These are phyloP conservation scores for Solanum infundibuliforme DNA, from an alignment of 257 asterid genomes.

Conservation along the genomic window DNA sequence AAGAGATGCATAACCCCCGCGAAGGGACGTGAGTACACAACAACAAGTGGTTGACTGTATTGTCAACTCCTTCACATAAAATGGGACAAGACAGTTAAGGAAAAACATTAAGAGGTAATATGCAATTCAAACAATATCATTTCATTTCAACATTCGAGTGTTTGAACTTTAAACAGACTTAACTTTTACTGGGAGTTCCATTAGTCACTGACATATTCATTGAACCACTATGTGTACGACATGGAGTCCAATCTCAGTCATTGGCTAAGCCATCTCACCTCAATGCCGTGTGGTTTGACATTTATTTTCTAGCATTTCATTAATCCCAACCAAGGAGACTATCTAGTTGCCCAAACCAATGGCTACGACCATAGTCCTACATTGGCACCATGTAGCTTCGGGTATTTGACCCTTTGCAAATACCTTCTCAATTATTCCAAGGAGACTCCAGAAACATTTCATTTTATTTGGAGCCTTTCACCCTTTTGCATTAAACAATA, in stretches of 20 bases:
- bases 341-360: neutral
- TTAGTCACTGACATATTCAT: neutral
- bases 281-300: neutral
- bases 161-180: neutral
- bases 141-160: neutral
- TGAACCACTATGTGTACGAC: neutral
- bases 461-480: neutral
- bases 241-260: neutral
- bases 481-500: neutral
- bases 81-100: neutral
- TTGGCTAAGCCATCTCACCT: neutral
- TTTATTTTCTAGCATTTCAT: neutral
- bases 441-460: neutral
- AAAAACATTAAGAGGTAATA: neutral
- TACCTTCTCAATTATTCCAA: neutral
- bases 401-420: neutral
- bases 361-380: neutral
- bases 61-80: neutral
- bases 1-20: neutral
- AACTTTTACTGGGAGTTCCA: neutral
- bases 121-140: neutral
- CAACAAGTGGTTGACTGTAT: neutral
- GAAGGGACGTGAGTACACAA: neutral
- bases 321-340: neutral
- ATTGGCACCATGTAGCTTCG: neutral